Percentiles rank a stretch among this genome's conserved stretches.
These are phyloP conservation scores for Cyclotella baltica DNA, from an alignment of 108 stramenopile genomes.

Conservation along the genomic window DNA sequence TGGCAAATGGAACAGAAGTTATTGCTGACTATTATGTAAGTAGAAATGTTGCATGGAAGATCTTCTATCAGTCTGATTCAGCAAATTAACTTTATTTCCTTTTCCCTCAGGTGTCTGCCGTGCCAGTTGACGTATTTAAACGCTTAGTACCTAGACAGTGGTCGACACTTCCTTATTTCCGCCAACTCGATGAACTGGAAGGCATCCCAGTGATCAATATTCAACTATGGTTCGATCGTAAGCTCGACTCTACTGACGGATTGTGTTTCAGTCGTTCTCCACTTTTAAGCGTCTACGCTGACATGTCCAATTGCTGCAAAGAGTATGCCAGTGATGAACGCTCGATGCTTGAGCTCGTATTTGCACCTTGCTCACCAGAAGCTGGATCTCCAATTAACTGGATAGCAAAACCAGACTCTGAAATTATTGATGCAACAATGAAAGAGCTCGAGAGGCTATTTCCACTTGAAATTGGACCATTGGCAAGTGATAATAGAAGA, in stretches of 20 bases:
- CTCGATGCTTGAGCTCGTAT: constrained; percentile 81
- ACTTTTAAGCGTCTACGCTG: constrained; percentile 78
- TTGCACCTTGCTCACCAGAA: constrained; percentile 59
- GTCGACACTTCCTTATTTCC: constrained; percentile 68
- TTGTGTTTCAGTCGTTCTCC: constrained; percentile 73
- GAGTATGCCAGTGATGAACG: constrained; percentile 71
- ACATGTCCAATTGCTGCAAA: constrained; percentile 73
- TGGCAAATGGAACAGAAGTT: constrained; percentile 61
- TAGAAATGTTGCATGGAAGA: too few relatives aligned
- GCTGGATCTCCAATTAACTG: constrained; percentile 49
- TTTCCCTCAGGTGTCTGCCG: too few relatives aligned
- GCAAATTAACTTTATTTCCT: too few relatives aligned
- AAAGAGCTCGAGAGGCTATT: constrained; percentile 71
- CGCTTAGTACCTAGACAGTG: constrained; percentile 61
- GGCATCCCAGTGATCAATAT: constrained; percentile 83
- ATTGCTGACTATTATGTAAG: constrained; percentile 75
- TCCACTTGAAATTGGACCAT: constrained; percentile 58
- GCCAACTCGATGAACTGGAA: constrained; percentile 67
- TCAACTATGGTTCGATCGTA: constrained; percentile 78
- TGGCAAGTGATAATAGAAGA: constrained; percentile 8
- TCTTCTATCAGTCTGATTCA: too few relatives aligned
- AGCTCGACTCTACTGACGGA: constrained; percentile 67
- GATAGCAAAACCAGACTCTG: constrained; percentile 52
- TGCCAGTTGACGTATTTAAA: constrained; percentile 79
- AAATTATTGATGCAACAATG: constrained; percentile 76